These are phyloP conservation scores for Macaranga tanarius DNA, from an alignment of 441 rosid genomes.

Conservation along the genomic window DNA sequence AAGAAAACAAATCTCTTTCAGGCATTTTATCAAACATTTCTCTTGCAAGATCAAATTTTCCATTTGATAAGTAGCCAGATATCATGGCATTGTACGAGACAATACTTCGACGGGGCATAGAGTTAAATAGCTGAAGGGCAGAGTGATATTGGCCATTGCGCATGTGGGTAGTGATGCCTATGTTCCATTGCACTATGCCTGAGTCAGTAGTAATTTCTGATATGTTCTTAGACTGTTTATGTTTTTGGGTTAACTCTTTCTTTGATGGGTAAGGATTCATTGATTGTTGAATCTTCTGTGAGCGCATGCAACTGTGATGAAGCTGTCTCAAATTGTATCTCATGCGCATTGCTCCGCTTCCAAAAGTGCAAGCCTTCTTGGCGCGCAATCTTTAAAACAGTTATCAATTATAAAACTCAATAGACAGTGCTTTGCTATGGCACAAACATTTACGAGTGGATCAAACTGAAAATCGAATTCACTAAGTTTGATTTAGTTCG, in stretches of 20 bases:
- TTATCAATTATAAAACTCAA: too few species aligned
- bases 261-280: constrained; percentile 33
- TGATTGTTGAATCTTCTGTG: constrained; percentile 11
- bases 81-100: constrained; percentile 60
- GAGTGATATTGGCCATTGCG: constrained; percentile 44
- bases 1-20: constrained; percentile 49
- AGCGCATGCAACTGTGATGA: constrained; percentile 12
- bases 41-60: constrained; percentile 43
- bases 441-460: too few species aligned
- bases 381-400: too few species aligned
- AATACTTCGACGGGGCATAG: constrained; percentile 56
- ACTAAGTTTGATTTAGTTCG: too few species aligned
- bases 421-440: too few species aligned
- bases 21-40: constrained; percentile 60
- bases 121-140: constrained; percentile 43
- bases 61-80: constrained; percentile 47
- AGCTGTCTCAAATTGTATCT: constrained; percentile 31
- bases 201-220: constrained; percentile 28
- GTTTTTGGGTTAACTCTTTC: constrained; percentile 30
- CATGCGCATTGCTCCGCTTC: constrained; percentile 38
- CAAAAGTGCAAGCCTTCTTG: neutral
- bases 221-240: constrained; percentile 16
- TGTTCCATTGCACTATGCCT: constrained; percentile 58
- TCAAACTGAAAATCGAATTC: too few species aligned
- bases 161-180: constrained; percentile 54